A percentile compares a stretch with the other conserved stretches of the same genome.
Conservation (phyloP, 805 yeast species). For the Brettanomyces nanus region DNA sequence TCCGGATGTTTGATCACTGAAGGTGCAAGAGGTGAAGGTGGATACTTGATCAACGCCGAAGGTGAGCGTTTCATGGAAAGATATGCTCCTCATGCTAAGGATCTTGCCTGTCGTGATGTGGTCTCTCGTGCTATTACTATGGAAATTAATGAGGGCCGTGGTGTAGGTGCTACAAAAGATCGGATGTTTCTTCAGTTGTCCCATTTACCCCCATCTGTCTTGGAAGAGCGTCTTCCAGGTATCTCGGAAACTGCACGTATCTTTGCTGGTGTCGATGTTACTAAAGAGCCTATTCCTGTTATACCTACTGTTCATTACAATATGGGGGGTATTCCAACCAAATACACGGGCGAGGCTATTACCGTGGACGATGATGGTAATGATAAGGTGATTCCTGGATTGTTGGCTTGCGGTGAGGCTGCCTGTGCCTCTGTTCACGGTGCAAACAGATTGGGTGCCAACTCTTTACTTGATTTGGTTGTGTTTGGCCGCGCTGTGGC, state of each 20-base stretch:
- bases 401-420: slow-evolving; percentile 96
- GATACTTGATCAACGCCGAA: slow-evolving; percentile 88
- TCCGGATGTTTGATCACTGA: slow-evolving; percentile 98
- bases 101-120: slow-evolving; percentile 96
- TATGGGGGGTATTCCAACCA: slow-evolving; percentile 99
- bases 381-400: slow-evolving; percentile 86
- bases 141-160: slow-evolving; percentile 98
- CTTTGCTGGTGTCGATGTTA: slow-evolving; percentile 98
- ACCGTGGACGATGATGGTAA: slow-evolving; percentile 79
- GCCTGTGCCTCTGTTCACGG: slow-evolving; percentile 99
- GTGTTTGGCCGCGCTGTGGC: slow-evolving; percentile 98
- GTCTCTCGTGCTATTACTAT: slow-evolving; percentile 97
- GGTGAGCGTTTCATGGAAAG: slow-evolving; percentile 99
- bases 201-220: slow-evolving; percentile 85
- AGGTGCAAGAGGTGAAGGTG: slow-evolving; percentile 99
- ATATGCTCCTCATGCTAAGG: slow-evolving; percentile 98
- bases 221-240: slow-evolving; percentile 97
- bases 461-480: slow-evolving; percentile 91
- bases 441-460: slow-evolving; percentile 98
- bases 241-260: slow-evolving; percentile 97
- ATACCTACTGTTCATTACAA: slow-evolving; percentile 98
- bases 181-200: slow-evolving; percentile 92
- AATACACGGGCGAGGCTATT: slow-evolving; percentile 91
- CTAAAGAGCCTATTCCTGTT: slow-evolving; percentile 98
- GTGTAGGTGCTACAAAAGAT: slow-evolving; percentile 95